Evolutionary conservation across 2,329 filamentous ascomycete genomes (phyloP), one percentile per base, ranked within the genome.

Genomic region (Cordyceps fumosorosea): DNA sequence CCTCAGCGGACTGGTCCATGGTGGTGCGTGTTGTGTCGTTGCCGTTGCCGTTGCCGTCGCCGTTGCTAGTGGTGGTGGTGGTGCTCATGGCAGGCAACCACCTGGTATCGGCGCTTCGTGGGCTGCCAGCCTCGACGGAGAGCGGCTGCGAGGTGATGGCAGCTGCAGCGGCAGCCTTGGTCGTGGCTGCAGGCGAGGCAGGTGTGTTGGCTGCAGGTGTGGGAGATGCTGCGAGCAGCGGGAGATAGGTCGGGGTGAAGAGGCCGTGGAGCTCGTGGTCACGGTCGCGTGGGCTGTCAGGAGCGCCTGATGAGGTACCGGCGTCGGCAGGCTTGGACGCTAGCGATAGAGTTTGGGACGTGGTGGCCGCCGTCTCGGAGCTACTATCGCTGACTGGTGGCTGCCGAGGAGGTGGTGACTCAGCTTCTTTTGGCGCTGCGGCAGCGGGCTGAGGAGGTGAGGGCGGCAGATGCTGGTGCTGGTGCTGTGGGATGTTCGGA

Each of bases 161-260:
- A 57, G 22, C 40, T 59, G 54, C 6, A 40, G 40, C 14, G 54
- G 22, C 40, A 61, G 54, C 6, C 48, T 65, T 45, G 62, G 63
- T 63, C 56, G 67, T 60, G 47, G 66, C 56, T 44, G 65, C 65
- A 60, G 68, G 61, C 55, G 26, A 59, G n/a, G 14, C 8, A 14
- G 24, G 26, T 56, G 48, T 48, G 65, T 63, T 54, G 69, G 40
- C 18, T 1, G 52, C 34, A 34, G 40, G 42, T 50, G 40, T 40
- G 32, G 29, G 26, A 67, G 62, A 69, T 69, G 65, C 77, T 77
- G 66, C 85, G 60, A 88, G 79, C 61, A 88, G 75, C 51, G 85
- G 84, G 61, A 89, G 78, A 68, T 83, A 88, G 64, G 75, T 81
- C 32, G 85, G 85, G 42, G 81, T 87, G 69, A 88, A 88, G 63